These are phyloP conservation scores for Pezicula carpinea DNA, from an alignment of 2,329 filamentous ascomycete species.

Conservation along the genomic window DNA sequence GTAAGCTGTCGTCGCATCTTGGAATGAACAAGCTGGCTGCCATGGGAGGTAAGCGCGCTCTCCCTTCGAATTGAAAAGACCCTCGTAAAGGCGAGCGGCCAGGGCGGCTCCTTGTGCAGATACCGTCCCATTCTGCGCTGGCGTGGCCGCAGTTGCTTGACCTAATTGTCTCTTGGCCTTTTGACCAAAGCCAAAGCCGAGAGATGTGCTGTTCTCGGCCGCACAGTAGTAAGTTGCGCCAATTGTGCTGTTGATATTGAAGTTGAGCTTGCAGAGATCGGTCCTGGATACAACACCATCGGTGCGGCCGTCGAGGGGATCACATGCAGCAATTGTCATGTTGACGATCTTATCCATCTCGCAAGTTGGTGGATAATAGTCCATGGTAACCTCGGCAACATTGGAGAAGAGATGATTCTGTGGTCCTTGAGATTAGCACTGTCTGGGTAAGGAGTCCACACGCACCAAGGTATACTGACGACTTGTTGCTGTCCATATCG, in stretches of 20 bases:
- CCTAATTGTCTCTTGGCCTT: neutral
- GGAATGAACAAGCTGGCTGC: conserved; percentile 26
- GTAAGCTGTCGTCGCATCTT: conserved; percentile 28
- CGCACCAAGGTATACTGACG: neutral
- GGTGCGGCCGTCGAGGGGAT: conserved; percentile 45
- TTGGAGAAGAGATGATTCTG: conserved; percentile 30
- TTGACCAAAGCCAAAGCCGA: neutral
- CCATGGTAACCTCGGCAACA: conserved; percentile 32
- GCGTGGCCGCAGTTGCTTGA: neutral
- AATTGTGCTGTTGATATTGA: conserved; percentile 39
- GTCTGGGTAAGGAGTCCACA: neutral
- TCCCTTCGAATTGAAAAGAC: conserved; percentile 30
- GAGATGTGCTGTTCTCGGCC: conserved; percentile 18
- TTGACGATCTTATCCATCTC: conserved; percentile 46
- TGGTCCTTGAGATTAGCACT: neutral
- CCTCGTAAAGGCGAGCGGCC: conserved; percentile 30
- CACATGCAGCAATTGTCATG: conserved; percentile 47
- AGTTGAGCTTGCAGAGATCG: conserved; percentile 40
- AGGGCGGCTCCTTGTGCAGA: conserved; percentile 27
- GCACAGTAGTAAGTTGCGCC: conserved; percentile 39
- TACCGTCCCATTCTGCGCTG: conserved; percentile 20
- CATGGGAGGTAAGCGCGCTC: conserved; percentile 32
- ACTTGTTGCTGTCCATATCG: conserved; percentile 28
- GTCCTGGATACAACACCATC: conserved; percentile 48
- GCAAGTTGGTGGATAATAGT: conserved; percentile 36